Evolutionary conservation across 306 rosid species (phyloP), one percentile per base, ranked within the genome.

Genomic region (Sicyos edulis): DNA sequence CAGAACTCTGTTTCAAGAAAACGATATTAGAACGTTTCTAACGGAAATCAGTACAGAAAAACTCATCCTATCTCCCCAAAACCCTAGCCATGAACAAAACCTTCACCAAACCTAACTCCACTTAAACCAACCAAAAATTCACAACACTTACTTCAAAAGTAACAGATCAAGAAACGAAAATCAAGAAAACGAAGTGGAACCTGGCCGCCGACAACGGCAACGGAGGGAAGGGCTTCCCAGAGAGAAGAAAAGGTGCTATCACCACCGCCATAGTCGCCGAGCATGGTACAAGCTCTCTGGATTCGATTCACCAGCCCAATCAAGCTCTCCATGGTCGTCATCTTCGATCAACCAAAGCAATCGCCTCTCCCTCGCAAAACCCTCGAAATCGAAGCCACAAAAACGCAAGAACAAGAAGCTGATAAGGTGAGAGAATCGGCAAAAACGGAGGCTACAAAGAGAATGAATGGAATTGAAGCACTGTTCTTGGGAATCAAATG

Each of bases 161-260:
- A 37, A 16, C 42, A 17, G 8, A 71, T 56, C 21, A 13, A 63
- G 17, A 57, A 44, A 37, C 24, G 20, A n/a, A 34, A 52, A 12
- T 2, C 6, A 22, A 78, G 80, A 42, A 45, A 59, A 0, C 50
- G 50, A 24, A 19, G 58, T 14, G 5, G 17, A 20, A 93, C 99
- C 97, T 93, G 97, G 45, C 99, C 99, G 7, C 99, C 97, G 59
- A 93, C 96, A 50, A 93, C 99, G 67, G 97, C 97, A 45, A 93
- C 97, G 6, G 97, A 81, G 20, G 99, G 99, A 17, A 93, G 91
- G 73, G 96, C 87, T 81, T 93, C 99, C 99, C 99, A 93, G 1
- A 93, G 87, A 67, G 99, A 92, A 72, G 88, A 80, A 78, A 92
- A 88, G n/a, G 87, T 3, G 74, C 50, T 82, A 6, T 85, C 90